phyloP scores from a whole-genome alignment of 2,329 filamentous ascomycete species.

The Chaetomium sp. region DNA sequence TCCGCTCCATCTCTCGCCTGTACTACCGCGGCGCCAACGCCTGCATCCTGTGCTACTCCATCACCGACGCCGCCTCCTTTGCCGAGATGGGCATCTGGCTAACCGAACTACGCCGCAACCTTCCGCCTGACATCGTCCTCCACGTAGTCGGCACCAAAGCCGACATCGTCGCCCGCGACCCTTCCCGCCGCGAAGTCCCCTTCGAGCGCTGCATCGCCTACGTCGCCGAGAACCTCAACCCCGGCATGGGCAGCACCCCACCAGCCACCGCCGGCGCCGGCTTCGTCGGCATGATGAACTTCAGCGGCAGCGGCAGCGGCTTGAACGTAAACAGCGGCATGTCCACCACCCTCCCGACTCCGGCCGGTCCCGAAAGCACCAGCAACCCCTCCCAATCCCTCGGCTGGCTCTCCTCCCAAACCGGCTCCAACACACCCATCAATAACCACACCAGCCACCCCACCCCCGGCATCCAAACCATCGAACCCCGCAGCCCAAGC shows the following conservation, averaged over 20 bases:
- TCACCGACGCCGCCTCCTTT: constrained; percentile 80
- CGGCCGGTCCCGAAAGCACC: no score
- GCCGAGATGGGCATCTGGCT: constrained; percentile 91
- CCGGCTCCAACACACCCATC: not conserved
- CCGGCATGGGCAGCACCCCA: constrained; percentile 59
- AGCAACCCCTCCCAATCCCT: no score
- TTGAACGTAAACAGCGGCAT: no score
- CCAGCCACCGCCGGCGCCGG: constrained; percentile 41
- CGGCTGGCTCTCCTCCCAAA: not conserved
- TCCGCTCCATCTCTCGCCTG: constrained; percentile 86
- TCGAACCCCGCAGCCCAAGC: constrained; percentile 52
- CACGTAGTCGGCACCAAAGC: constrained; percentile 95
- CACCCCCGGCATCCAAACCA: not conserved
- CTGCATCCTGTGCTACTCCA: constrained; percentile 90
- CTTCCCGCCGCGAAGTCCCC: constrained; percentile 70
- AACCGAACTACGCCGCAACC: constrained; percentile 72
- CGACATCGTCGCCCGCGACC: constrained; percentile 82
- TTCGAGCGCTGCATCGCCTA: constrained; percentile 96
- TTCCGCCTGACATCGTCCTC: constrained; percentile 71
- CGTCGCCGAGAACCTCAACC: constrained; percentile 83
- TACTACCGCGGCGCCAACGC: constrained; percentile 96
- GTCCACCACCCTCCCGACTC: no score
- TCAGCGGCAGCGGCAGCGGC: not conserved
- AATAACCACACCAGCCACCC: no score
- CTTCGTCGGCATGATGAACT: not conserved